Evolutionary conservation across 345 rosid species (phyloP).

Genomic region (Eucalyptus marginata): DNA sequence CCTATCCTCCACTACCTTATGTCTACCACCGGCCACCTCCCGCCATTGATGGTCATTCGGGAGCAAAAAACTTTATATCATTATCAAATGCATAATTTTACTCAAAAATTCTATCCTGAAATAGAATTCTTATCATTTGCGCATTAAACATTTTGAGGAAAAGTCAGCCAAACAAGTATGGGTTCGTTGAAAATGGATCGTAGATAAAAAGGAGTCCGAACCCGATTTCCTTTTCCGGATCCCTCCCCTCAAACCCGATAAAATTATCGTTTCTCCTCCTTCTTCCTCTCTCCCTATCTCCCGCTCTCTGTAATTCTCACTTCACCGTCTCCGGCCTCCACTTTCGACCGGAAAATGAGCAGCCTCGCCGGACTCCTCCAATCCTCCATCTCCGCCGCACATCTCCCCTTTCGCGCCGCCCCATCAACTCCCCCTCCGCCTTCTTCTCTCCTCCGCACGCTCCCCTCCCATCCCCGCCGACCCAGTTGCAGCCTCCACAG

Average conservation of each 20-base stretch:
- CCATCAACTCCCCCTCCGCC: not conserved
- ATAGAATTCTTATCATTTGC: fast-evolving
- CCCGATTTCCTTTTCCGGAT: not conserved
- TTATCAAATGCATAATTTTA: fast-evolving
- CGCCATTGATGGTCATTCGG: fast-evolving
- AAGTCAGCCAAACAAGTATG: not conserved
- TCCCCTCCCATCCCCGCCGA: not conserved
- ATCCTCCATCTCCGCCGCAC: not conserved
- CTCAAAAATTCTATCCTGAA: fast-evolving
- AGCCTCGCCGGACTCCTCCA: not conserved
- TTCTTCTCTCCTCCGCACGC: not conserved
- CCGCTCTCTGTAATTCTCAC: not conserved
- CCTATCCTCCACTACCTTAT: fast-evolving
- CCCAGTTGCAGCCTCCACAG: not conserved
- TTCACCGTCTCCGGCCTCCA: not conserved
- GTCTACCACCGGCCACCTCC: fast-evolving
- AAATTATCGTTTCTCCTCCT: not conserved
- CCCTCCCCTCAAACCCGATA: not conserved
- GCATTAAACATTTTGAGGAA: not conserved
- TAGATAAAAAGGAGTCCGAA: not conserved
- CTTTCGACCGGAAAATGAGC: not conserved
- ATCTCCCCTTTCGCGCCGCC: not conserved
- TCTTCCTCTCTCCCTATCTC: not conserved
- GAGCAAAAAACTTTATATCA: no score
- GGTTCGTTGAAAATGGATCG: not conserved